Base-by-base conservation (phyloP, 352 stramenopile genomes). In the Plasmopara halstedii region DNA sequence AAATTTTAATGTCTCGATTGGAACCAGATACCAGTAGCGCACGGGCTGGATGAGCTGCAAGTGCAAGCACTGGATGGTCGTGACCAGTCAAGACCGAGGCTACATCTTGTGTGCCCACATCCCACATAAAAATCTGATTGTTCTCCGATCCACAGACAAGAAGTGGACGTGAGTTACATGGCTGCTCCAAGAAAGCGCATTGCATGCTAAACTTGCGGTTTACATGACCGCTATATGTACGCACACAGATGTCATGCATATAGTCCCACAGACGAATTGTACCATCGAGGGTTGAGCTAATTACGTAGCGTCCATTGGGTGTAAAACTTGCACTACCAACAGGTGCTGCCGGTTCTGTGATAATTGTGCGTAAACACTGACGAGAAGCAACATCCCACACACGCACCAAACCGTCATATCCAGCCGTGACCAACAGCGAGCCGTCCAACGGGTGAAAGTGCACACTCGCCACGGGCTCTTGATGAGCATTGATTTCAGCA, bases 381-480 rank as follows among this genome's bases (percentile, higher is more conserved):
- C 89, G 92, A 19, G 88, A 96, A 17, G 83, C 85, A n/a, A 96
- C 90, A 72, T 98, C 95, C 95, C 95, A 99, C 23, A 99, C 83
- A 35, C 95, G 75, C 43, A 76, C 75, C n/a, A 90, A 60, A 6
- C 76, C 81, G 48, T 93, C 82, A 46, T 84, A 87, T 48, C 72
- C 72, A 26, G 51, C 72, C 2, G 85, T 91, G 17, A 92, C 81
- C 13, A 99, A 74, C 50, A 97, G 82, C 29, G 92, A 97, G 50
- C 94, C 94, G 64, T 98, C 94, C 18, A 75, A 73, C 34, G 59
- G 59, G 60, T 96, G 97, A 58, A 99, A 98, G 47, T 79, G 68
- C 21, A 97, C 88, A 19, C 83, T 85, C 14, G 95, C 97, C 2
- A 99, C 91, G 4, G 95, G 89, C 62, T 98, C 94, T 22, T 93